Evolutionary conservation across 257 asterid genomes (phyloP), one percentile per base, ranked within the genome.

Genomic region (Thymus mandschuricus): DNA sequence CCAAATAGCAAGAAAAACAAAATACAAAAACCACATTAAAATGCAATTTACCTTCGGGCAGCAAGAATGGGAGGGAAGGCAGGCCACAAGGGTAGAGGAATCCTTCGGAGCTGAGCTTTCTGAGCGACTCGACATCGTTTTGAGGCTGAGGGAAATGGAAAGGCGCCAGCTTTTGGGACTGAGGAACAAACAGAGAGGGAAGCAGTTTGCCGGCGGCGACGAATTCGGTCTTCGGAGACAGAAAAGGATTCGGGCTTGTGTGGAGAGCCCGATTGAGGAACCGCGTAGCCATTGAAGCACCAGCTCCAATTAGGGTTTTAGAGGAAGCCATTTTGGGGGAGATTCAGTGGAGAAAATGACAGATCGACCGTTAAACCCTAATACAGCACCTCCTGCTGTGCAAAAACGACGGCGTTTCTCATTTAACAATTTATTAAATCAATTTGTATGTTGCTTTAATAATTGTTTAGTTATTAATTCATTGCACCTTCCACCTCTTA

Each of bases 31-130:
- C n/a, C n/a, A n/a, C n/a, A n/a, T n/a, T n/a, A 2, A 48, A 30
- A 46, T 46, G 30, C 8, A 74, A 31, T 1, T 77, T 85, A 91
- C 98, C 96, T 35, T 93, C 92, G 59, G 98, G 98, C 49, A 91
- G 87, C 79, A 89, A 87, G 80, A 91, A 85, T 2, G 92, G 92
- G 66, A 93, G 88, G 55, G 60, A 87, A 69, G 97, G 98, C 15
- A 93, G 85, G 58, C 92, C 98, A 68, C 72, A 81, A 0, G 96
- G 96, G 80, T 91, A 84, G 60, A 89, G 72, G 77, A 93, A 86
- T 8, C 88, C 90, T 61, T 87, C 85, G 68, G 83, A 67, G 11
- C 80, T 81, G 61, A 87, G 84, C 66, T 76, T 85, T 68, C 64
- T 74, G 34, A 77, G 10, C 21, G 68, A 70, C 1, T 81, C 88